Evolutionary conservation across 75 land plant genomes (phyloP).

Genomic region (Isoetes taiwanensis): DNA sequence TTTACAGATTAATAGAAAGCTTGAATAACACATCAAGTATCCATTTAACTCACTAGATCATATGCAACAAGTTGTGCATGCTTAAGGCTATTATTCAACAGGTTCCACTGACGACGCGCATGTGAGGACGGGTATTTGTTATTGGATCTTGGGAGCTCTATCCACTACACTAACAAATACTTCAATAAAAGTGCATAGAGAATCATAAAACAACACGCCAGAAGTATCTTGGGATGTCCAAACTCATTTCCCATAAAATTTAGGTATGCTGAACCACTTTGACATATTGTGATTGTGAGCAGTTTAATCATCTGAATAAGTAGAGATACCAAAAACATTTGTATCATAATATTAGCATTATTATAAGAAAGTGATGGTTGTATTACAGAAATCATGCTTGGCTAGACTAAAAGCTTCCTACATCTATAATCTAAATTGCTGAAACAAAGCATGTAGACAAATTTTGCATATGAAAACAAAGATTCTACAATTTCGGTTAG

Average conservation of each 20-base stretch:
- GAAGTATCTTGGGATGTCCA: slow-evolving; percentile 74
- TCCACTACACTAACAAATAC: slow-evolving; percentile 30
- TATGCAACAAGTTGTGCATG: slow-evolving; percentile 49
- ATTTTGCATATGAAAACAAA: no score
- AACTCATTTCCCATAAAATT: slow-evolving; percentile 98
- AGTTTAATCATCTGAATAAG: slow-evolving; percentile 65
- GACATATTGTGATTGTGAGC: slow-evolving; percentile 74
- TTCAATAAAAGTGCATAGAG: background rate
- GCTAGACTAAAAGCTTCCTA: no score
- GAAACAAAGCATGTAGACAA: no score
- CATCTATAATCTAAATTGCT: no score
- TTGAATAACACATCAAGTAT: background rate
- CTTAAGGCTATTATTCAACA: slow-evolving; percentile 28
- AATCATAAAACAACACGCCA: background rate
- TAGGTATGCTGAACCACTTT: slow-evolving; percentile 85
- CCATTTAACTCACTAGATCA: slow-evolving; percentile 46
- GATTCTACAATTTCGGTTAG: no score
- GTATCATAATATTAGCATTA: background rate
- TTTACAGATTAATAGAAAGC: background rate
- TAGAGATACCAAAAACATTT: background rate
- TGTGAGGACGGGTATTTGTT: slow-evolving; percentile 61
- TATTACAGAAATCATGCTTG: no score
- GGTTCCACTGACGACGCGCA: slow-evolving; percentile 76
- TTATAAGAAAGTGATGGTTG: no score
- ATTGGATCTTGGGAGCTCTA: slow-evolving; percentile 82